These are phyloP conservation scores for Cucumis hystrix DNA, from an alignment of 306 rosid genomes.

Conservation along the genomic window DNA sequence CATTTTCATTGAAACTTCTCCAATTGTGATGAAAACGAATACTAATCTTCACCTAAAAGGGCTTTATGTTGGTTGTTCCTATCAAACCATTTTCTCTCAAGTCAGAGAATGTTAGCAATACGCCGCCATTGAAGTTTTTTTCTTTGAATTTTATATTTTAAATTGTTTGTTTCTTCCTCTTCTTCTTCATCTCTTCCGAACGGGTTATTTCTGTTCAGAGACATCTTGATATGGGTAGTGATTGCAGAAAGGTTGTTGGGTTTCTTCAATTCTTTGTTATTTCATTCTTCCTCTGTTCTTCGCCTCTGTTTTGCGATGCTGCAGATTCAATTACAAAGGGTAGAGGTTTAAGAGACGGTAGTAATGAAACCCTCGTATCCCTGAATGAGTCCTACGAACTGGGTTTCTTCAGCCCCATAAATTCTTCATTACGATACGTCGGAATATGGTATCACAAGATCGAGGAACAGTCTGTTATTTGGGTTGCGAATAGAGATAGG, in stretches of 20 bases:
- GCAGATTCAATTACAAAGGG: constrained; percentile 20
- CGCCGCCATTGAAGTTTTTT: constrained; percentile 10
- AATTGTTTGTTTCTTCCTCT: neutral
- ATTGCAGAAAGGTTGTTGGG: constrained; percentile 2
- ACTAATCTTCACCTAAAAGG: neutral
- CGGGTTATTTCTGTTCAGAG: neutral
- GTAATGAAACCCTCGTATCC: constrained; percentile 20
- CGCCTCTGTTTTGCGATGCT: constrained; percentile 21
- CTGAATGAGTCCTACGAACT: constrained; percentile 19
- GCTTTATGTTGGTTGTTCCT: neutral
- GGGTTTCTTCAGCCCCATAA: constrained; percentile 46
- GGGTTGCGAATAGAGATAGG: constrained; percentile 64
- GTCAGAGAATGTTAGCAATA: neutral
- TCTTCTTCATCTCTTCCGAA: neutral
- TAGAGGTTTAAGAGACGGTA: constrained; percentile 17
- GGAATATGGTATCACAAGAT: constrained; percentile 55
- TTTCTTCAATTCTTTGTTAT: neutral
- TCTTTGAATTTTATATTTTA: neutral
- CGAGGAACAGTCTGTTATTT: constrained; percentile 8
- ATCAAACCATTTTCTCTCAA: neutral
- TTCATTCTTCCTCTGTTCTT: constrained; percentile 8
- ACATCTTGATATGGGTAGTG: constrained; percentile 9
- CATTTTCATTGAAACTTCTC: neutral
- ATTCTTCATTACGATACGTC: constrained; percentile 34
- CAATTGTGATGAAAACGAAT: neutral